A percentile compares a stretch with the other conserved stretches of the same genome.
Conservation (phyloP, 805 yeast species). For the Candida parachauliodes region DNA sequence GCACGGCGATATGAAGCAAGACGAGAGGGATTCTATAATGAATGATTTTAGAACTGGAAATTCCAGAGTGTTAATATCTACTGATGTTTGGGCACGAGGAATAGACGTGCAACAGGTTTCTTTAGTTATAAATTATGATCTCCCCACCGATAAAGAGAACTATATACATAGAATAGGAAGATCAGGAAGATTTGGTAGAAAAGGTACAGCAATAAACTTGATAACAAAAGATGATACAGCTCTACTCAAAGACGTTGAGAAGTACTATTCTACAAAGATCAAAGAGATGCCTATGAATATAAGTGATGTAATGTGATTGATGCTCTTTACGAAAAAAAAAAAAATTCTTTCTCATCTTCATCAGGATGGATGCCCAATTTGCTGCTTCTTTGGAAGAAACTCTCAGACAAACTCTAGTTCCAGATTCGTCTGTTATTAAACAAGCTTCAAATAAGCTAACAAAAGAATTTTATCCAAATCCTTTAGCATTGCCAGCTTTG, state of each 20-base stretch:
- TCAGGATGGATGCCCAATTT: conserved; percentile 65
- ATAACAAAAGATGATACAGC: conserved; percentile 76
- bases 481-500: conserved; percentile 74
- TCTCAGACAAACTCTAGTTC: conserved; percentile 71
- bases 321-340: conserved; percentile 1
- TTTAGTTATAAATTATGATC: conserved; percentile 89
- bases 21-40: conserved; percentile 93
- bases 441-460: conserved; percentile 74
- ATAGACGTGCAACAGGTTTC: conserved; percentile 98
- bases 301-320: conserved; percentile 31
- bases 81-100: conserved; percentile 98
- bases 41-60: conserved; percentile 91
- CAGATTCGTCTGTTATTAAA: conserved; percentile 79
- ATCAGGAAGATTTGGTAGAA: conserved; percentile 97
- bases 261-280: conserved; percentile 69
- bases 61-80: conserved; percentile 89
- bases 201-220: conserved; percentile 96
- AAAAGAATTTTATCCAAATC: conserved; percentile 67
- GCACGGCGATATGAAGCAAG: conserved; percentile 97
- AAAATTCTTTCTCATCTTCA: conserved; percentile 1
- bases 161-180: conserved; percentile 97
- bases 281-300: conserved; percentile 78
- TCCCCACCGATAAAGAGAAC: conserved; percentile 91
- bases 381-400: conserved; percentile 72
- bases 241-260: conserved; percentile 70